Conservation (phyloP, 2,329 filamentous ascomycete species). For the Trichoderma sp. region DNA sequence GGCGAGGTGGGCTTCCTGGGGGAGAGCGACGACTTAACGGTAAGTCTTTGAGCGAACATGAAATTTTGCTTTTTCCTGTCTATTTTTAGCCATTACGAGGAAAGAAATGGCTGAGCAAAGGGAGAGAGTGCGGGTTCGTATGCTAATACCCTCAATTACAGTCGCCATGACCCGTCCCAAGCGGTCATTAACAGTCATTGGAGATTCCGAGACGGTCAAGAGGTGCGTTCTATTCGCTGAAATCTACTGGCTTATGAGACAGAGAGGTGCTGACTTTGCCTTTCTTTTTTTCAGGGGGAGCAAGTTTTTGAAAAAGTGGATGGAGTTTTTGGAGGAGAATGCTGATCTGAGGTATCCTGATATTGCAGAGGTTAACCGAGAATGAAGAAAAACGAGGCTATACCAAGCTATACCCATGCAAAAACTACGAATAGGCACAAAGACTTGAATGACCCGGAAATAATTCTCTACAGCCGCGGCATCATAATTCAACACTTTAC, state of each 20-base stretch:
- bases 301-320: constrained; percentile 85
- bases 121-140: not conserved
- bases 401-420: not conserved
- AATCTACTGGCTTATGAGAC: not conserved
- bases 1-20: constrained; percentile 90
- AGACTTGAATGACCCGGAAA: not conserved
- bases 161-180: constrained; percentile 97
- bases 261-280: not conserved
- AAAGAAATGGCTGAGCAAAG: not conserved
- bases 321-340: constrained; percentile 85
- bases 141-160: constrained; percentile 53
- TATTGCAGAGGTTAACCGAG: constrained; percentile 42
- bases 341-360: constrained; percentile 90
- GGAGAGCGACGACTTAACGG: constrained; percentile 89
- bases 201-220: constrained; percentile 90
- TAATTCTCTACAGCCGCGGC: not conserved
- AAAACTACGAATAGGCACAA: not conserved
- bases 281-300: constrained; percentile 63
- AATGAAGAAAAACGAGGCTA: constrained; percentile 1
- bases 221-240: constrained; percentile 53
- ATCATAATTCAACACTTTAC: not conserved
- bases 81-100: not conserved
- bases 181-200: constrained; percentile 85
- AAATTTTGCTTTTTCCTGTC: not conserved
- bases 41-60: constrained; percentile 46